Percentiles rank a stretch among this genome's conserved stretches.
These are phyloP conservation scores for Solanum piurae DNA, from an alignment of 257 asterid species.

Conservation along the genomic window DNA sequence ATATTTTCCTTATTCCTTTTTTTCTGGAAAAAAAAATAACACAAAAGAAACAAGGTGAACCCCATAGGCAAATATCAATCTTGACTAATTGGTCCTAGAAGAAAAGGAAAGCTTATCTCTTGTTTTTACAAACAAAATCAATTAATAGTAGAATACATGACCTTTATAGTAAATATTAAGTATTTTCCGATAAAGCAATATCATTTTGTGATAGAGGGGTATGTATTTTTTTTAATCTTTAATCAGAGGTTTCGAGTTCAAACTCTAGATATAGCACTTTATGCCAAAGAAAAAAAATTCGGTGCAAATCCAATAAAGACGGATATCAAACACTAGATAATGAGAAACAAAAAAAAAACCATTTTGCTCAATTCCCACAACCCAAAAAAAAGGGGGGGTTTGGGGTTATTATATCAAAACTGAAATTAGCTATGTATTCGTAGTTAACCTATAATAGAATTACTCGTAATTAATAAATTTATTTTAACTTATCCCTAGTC, in stretches of 20 bases:
- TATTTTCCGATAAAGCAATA: neutral
- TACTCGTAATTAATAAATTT: neutral
- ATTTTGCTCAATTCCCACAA: neutral
- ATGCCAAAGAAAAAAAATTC: no score
- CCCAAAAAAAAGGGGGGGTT: neutral
- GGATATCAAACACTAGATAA: no score
- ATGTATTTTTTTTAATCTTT: neutral
- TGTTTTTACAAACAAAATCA: neutral
- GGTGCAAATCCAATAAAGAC: no score
- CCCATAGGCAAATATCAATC: neutral
- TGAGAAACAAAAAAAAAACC: no score
- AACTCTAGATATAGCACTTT: fast-evolving
- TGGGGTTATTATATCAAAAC: neutral
- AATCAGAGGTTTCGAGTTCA: neutral
- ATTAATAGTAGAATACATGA: neutral
- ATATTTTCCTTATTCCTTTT: neutral
- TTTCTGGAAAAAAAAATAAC: neutral
- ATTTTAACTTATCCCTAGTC: neutral
- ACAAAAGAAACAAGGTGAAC: neutral
- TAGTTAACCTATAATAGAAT: neutral
- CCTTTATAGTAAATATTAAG: neutral
- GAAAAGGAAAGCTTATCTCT: neutral
- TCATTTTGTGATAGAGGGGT: neutral
- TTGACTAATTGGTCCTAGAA: neutral
- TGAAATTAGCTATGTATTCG: neutral